Base-by-base conservation (phyloP, 225 moss, liverwort and hornwort genomes). In the Rhytidiadelphus loreus region DNA sequence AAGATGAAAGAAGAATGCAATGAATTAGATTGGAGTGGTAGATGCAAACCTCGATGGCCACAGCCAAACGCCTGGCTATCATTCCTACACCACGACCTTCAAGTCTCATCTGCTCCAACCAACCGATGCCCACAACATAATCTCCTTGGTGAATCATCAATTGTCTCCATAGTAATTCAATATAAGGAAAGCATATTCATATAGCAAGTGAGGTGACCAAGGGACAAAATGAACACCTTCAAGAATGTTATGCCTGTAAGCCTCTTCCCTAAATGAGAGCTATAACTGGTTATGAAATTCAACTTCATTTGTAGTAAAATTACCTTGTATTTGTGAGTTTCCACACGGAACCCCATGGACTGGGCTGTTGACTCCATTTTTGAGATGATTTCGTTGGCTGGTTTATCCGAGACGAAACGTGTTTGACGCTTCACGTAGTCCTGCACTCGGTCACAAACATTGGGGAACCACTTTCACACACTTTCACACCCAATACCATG, bases 381-480 rank as follows among this genome's bases (percentile, higher is more conserved):
- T 30, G 88, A 90, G 48, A 96, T 93, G 26, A 97, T 92, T 76
- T 93, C 93, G 59, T 92, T 95, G 61, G 97, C 96, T 77, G 96
- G 96, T 89, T 84, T 93, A 85, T 90, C 95, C 32, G 96, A 97
- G 35, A 93, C 92, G 58, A 97, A 97, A 77, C 96, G 92, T 73
- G 97, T 97, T 90, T 97, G 97, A 23, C 96, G 95, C 89, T 91
- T 94, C 35, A 96, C 97, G 92, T 95, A 91, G 73, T 97, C 97
- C 95, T 97, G 92, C 81, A 89, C 58, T 76, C n/a, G 46, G 37
- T 83, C 83, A 68, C 58, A 41, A 77, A 66, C 77, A 66, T 48
- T 76, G 29, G n/a, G 29, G 16, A 83, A 76, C 21, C 43, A 63
- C 56, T 56, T 68, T 62, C 66, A 79, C 66, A 39, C 43, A 63